These are phyloP conservation scores for Trametes maxima DNA, from an alignment of 768 basidiomycete genomes.

Conservation along the genomic window DNA sequence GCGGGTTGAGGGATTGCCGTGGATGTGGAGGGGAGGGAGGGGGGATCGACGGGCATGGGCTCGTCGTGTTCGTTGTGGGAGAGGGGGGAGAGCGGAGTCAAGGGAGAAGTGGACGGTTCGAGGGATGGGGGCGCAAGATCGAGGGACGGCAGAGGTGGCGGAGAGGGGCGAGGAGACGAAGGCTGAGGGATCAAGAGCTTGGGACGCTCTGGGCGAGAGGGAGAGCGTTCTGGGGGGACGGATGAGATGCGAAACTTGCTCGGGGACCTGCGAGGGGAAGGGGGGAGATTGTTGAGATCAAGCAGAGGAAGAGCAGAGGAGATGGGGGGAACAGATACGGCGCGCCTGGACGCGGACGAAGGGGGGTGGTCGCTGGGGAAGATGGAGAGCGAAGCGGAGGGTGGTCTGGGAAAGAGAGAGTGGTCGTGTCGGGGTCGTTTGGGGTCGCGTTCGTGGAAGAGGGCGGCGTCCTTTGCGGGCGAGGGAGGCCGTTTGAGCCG, in stretches of 20 bases:
- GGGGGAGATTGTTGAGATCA: constrained; percentile 23
- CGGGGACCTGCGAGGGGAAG: constrained; percentile 24
- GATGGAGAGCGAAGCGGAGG: constrained; percentile 13
- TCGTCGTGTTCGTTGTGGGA: neutral
- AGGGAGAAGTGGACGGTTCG: neutral
- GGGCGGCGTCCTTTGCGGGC: constrained; percentile 13
- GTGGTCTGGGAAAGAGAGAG: constrained; percentile 8
- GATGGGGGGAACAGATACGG: constrained; percentile 22
- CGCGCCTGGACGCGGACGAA: constrained; percentile 7
- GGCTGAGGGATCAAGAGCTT: neutral
- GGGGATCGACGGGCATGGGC: neutral
- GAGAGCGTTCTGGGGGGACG: constrained; percentile 17
- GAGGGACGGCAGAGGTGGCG: neutral
- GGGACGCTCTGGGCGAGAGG: neutral
- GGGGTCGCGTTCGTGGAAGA: constrained; percentile 9
- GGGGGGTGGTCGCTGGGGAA: neutral
- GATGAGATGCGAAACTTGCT: constrained; percentile 24
- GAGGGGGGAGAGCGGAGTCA: constrained; percentile 14
- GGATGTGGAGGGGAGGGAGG: neutral
- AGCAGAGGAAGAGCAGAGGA: constrained; percentile 19
- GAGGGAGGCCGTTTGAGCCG: constrained; percentile 14
- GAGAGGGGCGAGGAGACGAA: neutral
- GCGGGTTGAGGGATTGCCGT: too few species aligned
- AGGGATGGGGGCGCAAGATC: neutral
- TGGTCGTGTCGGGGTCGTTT: constrained; percentile 13